Percentiles rank a stretch among this genome's conserved stretches.
Conservation (phyloP, 2,329 filamentous ascomycete genomes). For the Lachnellula subtilissima region DNA sequence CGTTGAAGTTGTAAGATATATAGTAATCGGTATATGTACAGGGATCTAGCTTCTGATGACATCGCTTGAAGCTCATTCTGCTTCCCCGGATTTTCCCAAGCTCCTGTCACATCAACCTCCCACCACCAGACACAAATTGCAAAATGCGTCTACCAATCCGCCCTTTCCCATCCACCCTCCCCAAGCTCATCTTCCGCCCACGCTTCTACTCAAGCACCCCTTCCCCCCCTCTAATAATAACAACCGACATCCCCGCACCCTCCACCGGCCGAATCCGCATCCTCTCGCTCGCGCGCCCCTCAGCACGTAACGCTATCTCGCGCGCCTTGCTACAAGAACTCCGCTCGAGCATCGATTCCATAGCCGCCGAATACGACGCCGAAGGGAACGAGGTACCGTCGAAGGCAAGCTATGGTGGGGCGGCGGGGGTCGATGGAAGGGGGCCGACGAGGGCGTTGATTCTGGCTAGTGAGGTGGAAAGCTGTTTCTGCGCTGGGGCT, state of each 20-base stretch:
- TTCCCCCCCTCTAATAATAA: constrained; percentile 9
- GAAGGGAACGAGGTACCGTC: constrained; percentile 47
- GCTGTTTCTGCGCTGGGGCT: constrained; percentile 88
- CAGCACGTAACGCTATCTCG: constrained; percentile 88
- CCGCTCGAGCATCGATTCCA: constrained; percentile 64
- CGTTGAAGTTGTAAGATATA: too few relatives aligned
- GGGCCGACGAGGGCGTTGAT: constrained; percentile 74
- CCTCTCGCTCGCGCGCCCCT: constrained; percentile 79
- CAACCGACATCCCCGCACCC: constrained; percentile 17
- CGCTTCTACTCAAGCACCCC: constrained; percentile 12
- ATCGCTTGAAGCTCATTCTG: neutral
- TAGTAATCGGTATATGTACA: neutral
- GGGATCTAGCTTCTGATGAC: neutral
- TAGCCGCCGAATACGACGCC: constrained; percentile 58
- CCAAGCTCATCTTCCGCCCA: constrained; percentile 5
- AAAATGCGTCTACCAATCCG: constrained; percentile 9
- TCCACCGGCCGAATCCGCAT: constrained; percentile 72
- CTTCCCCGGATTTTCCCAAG: neutral
- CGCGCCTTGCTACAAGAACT: constrained; percentile 68
- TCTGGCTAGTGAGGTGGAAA: constrained; percentile 77
- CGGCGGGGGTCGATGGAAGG: constrained; percentile 40
- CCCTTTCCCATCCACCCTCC: constrained; percentile 3
- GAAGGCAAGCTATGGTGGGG: constrained; percentile 40
- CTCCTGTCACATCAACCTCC: neutral
- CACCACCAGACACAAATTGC: neutral